Evolutionary conservation across 163 green algal genomes (phyloP).

Genomic region (Chlorella variabilis): DNA sequence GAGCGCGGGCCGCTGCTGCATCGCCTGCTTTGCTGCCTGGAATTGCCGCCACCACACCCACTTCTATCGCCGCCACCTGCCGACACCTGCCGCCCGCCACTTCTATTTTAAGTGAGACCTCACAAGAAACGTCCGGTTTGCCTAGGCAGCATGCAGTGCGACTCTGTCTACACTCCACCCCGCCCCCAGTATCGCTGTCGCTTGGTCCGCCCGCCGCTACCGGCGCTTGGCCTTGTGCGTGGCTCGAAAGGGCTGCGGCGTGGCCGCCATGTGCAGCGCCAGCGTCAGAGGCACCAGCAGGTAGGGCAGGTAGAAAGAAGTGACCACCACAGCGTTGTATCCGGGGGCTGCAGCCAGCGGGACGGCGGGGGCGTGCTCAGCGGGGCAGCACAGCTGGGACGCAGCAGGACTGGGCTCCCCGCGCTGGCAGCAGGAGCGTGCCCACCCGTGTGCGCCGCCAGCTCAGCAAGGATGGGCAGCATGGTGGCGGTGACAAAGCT

Average conservation of each 20-base stretch:
- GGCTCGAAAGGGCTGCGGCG: conserved; percentile 22
- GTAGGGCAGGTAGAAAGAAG: conserved; percentile 70
- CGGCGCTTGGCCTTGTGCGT: conserved; percentile 30
- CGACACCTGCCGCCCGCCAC: no score
- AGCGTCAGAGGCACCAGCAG: conserved; percentile 69
- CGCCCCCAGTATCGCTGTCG: no score
- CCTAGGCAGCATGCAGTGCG: no score
- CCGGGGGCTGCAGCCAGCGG: conserved; percentile 10
- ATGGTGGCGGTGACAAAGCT: conserved; percentile 72
- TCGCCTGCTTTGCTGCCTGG: no score
- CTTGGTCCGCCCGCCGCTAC: no score
- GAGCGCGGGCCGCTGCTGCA: no score
- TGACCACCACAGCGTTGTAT: conserved; percentile 31
- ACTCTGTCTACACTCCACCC: no score
- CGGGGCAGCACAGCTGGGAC: neutral
- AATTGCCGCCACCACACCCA: no score
- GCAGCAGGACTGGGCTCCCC: no score
- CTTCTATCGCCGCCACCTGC: no score
- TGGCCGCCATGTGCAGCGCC: conserved; percentile 38
- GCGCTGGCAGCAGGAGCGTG: neutral
- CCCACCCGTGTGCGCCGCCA: conserved; percentile 41
- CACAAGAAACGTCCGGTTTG: no score
- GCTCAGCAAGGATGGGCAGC: conserved; percentile 74
- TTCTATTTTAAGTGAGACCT: no score
- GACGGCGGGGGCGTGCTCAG: neutral